A percentile compares a stretch with the other conserved stretches of the same genome.
Conservation (phyloP, 2,329 filamentous ascomycete species). For the Sordariomycetes sp. region DNA sequence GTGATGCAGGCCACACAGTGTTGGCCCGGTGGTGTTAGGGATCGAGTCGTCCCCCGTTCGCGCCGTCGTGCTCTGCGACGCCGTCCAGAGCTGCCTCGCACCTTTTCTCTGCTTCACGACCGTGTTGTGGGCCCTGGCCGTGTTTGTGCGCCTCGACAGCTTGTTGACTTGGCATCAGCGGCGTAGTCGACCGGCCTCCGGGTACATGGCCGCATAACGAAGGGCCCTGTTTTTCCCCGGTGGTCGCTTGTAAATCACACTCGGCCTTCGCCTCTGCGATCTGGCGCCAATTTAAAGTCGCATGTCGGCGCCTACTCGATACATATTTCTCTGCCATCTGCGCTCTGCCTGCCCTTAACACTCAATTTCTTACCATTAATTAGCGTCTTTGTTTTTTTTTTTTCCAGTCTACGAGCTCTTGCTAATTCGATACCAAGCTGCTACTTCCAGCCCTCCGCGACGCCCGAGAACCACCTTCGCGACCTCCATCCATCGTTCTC, state of each 20-base stretch:
- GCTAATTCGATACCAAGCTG: not conserved
- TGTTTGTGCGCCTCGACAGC: conserved; percentile 1
- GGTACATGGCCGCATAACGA: conserved; percentile 1
- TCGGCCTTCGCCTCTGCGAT: not conserved
- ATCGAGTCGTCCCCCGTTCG: not conserved
- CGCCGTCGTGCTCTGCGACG: not conserved
- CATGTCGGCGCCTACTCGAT: not conserved
- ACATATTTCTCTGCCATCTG: not conserved
- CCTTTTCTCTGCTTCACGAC: not conserved
- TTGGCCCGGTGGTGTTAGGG: not conserved
- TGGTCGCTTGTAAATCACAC: not conserved
- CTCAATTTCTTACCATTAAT: not conserved
- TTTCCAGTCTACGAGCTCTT: not conserved
- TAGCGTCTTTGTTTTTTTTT: not conserved
- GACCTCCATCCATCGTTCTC: not conserved
- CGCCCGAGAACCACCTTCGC: not conserved
- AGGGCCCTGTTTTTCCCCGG: not conserved
- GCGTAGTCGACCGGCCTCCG: not conserved
- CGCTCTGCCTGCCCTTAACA: not conserved
- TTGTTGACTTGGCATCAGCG: conserved; percentile 1
- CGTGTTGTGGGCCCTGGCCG: not conserved
- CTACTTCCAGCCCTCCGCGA: not conserved
- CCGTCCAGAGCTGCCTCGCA: not conserved
- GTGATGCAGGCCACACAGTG: not conserved
- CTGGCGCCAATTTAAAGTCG: not conserved